phyloP scores from a whole-genome alignment of 225 moss, liverwort and hornwort species.

The Marchantia paleacea region DNA sequence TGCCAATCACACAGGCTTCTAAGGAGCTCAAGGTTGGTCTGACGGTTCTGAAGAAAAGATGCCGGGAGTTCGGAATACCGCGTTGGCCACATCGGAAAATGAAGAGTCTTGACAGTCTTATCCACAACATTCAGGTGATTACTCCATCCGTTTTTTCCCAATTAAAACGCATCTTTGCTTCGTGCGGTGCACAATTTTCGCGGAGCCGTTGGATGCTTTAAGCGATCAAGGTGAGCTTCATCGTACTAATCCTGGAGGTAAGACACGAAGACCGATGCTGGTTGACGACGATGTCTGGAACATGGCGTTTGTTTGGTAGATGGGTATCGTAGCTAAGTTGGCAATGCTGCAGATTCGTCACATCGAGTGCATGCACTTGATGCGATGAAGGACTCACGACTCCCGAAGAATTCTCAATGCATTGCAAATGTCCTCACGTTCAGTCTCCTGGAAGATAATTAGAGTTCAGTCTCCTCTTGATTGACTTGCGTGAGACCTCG shows the following conservation, averaged over 20 bases:
- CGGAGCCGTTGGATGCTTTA: not conserved
- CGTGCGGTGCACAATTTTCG: not conserved
- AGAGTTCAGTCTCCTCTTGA: too few relatives aligned
- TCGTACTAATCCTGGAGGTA: not conserved
- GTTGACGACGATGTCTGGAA: not conserved
- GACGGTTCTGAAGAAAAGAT: constrained; percentile 92
- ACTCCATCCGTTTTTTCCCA: not conserved
- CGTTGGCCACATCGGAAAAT: constrained; percentile 99
- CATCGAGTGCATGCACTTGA: too few relatives aligned
- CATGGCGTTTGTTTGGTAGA: too few relatives aligned
- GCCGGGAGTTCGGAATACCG: constrained; percentile 96
- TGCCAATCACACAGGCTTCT: constrained; percentile 98
- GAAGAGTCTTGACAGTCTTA: constrained; percentile 97
- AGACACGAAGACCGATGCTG: not conserved
- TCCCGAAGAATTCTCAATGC: too few relatives aligned
- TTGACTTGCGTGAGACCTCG: too few relatives aligned
- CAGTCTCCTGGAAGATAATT: too few relatives aligned
- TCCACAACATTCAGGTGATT: constrained; percentile 90
- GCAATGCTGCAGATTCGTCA: too few relatives aligned
- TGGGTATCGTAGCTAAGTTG: too few relatives aligned
- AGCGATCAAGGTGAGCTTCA: not conserved
- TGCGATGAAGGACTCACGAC: too few relatives aligned
- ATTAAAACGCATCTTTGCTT: not conserved
- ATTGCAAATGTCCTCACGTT: too few relatives aligned
- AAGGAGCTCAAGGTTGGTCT: constrained; percentile 96